phyloP scores from a whole-genome alignment of 2,329 filamentous ascomycete genomes.

The Aspergillus aculeatus region DNA sequence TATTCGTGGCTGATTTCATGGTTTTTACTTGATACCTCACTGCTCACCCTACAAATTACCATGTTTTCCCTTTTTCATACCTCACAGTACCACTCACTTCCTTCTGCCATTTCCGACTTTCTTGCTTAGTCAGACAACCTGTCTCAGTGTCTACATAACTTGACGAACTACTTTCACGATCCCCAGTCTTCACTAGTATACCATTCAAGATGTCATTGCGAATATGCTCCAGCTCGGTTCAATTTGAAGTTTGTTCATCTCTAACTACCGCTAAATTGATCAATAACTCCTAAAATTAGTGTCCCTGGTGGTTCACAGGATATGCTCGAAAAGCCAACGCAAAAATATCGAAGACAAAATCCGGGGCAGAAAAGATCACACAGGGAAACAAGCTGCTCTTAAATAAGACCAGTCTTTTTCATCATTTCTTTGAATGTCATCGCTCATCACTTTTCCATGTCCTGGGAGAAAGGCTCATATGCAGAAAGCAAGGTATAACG shows the following conservation, averaged over 20 bases:
- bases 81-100: no score
- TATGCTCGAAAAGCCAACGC: neutral
- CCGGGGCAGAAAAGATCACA: neutral
- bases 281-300: neutral
- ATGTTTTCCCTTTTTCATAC: no score
- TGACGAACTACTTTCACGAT: no score
- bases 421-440: constrained; percentile 19
- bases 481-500: neutral
- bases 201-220: neutral
- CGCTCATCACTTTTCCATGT: constrained; percentile 17
- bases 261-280: neutral
- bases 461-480: neutral
- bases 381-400: neutral
- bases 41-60: no score
- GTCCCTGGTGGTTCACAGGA: neutral
- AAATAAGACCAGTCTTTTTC: constrained; percentile 20
- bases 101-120: no score
- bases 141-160: no score
- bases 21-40: no score
- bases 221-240: neutral
- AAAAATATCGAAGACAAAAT: neutral
- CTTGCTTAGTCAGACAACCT: no score
- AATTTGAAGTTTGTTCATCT: neutral
- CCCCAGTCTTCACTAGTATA: neutral
- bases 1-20: no score